phyloP scores from a whole-genome alignment of 129 eudicot genomes.

The Centaurea solstitialis region DNA sequence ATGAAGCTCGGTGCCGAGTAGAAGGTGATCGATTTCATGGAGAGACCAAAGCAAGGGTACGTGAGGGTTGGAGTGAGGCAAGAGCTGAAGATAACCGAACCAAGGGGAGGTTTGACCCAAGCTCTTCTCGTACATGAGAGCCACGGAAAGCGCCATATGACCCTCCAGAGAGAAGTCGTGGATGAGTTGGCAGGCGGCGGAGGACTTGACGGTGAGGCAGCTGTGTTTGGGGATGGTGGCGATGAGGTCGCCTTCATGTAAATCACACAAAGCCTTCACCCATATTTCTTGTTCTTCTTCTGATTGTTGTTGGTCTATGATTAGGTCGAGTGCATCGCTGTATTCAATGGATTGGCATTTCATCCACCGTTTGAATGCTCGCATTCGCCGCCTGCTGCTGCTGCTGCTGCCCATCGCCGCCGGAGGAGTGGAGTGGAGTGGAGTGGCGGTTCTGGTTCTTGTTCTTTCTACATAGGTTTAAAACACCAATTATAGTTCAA shows the following conservation, averaged over 20 bases:
- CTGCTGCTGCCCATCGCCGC: slow-evolving; percentile 23
- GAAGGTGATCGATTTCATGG: slow-evolving; percentile 52
- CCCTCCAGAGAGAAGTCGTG: slow-evolving; percentile 69
- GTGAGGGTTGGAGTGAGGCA: slow-evolving; percentile 53
- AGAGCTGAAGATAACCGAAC: slow-evolving; percentile 61
- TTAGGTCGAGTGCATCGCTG: slow-evolving; percentile 62
- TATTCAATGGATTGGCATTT: slow-evolving; percentile 47
- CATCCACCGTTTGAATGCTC: slow-evolving; percentile 95
- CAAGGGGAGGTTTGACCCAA: slow-evolving; percentile 62
- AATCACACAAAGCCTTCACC: slow-evolving; percentile 52
- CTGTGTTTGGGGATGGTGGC: slow-evolving; percentile 84
- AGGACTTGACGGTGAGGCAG: slow-evolving; percentile 74
- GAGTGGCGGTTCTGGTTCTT: too few relatives aligned
- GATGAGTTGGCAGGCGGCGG: slow-evolving; percentile 54
- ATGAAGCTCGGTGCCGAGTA: slow-evolving; percentile 82
- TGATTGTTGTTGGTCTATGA: slow-evolving; percentile 24
- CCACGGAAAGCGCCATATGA: slow-evolving; percentile 66
- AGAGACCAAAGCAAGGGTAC: slow-evolving; percentile 81
- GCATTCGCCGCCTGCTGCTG: slow-evolving; percentile 41
- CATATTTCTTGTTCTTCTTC: slow-evolving; percentile 36
- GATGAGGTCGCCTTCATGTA: slow-evolving; percentile 73
- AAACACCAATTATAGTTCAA: too few relatives aligned
- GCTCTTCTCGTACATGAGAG: slow-evolving; percentile 80
- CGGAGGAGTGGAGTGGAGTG: background rate
- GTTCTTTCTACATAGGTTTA: too few relatives aligned